Evolutionary conservation across 768 basidiomycete species (phyloP).

Genomic region (Brasilioporus rufonigricans): DNA sequence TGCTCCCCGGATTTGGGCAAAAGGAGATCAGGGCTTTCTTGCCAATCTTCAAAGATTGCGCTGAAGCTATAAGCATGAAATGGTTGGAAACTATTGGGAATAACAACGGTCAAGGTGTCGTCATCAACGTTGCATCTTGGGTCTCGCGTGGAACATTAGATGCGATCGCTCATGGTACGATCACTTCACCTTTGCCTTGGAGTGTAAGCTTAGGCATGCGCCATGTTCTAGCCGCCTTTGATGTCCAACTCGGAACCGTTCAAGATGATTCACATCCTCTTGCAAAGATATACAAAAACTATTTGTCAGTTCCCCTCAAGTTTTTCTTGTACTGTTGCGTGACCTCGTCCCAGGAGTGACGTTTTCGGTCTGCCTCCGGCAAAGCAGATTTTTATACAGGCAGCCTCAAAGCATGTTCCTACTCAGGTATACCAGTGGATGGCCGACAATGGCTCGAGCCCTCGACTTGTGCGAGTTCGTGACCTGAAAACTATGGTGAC

Average conservation of each 20-base stretch:
- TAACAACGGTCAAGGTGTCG: neutral
- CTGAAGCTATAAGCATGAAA: conserved; percentile 14
- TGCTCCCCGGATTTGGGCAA: conserved; percentile 54
- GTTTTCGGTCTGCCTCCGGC: conserved; percentile 4
- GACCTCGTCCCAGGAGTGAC: neutral
- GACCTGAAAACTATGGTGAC: neutral
- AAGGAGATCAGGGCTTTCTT: conserved; percentile 50
- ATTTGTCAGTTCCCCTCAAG: conserved; percentile 11
- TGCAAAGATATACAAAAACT: conserved; percentile 1
- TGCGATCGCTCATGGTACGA: conserved; percentile 44
- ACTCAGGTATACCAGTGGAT: neutral
- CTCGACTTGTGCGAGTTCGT: neutral
- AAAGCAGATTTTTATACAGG: neutral
- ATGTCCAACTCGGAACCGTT: conserved; percentile 21
- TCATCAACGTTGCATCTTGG: conserved; percentile 15
- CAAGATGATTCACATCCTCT: conserved; percentile 3
- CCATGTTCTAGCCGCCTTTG: conserved; percentile 41
- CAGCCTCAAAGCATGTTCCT: neutral
- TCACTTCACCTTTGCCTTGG: neutral
- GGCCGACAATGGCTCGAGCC: neutral
- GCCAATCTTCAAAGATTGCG: conserved; percentile 43
- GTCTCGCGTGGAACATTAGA: conserved; percentile 34
- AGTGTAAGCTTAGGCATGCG: neutral
- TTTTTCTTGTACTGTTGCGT: neutral
- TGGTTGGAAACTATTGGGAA: conserved; percentile 17